Evolutionary conservation across 169 alveolate species (phyloP), one percentile per base, ranked within the genome.

Genomic region (Babesia caballi): DNA sequence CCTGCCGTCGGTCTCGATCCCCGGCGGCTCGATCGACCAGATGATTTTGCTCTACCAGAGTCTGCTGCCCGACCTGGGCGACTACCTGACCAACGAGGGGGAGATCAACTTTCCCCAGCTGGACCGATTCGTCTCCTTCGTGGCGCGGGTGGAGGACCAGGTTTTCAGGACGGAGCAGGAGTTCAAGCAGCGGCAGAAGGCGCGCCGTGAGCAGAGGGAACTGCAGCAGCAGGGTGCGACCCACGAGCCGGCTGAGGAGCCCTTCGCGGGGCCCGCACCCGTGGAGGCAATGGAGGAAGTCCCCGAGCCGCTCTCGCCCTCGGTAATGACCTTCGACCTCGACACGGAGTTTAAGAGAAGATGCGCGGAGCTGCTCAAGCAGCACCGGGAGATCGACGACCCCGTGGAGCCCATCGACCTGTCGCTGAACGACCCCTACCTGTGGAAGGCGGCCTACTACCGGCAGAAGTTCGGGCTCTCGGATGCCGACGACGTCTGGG

Each of bases 1-100:
- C 67, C 83, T 97, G 56, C 98, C 98, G 27, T 92, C 96, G 38
- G 91, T 96, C 21, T 88, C 93, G 49, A 97, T 97, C 42, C 91
- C 94, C 33, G 96, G 96, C n/a, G 99, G 99, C 3, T 96, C 98
- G 42, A 94, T 98, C 30, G 99, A 98, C 88, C 98, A 96, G 63
- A 77, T 98, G 80, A 80, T 97, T 28, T 89, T 90, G 33, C 88
- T 98, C 40, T 98, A 97, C 82, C 96, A 93, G 65, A 85, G 88
- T 54, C 83, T 94, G 32, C 80, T 96, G 11, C 97, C 98, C 1
- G 50, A 85, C 17, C 81, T 95, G 53, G 97, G 93, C 19, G 97
- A 93, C 35, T 93, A 95, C 71, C 72, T 94, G 74, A 92, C 97
- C 46, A 87, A 90, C 28, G 94, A 88, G 60, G 98, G 98, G 0